Conservation (phyloP, 805 yeast species). For the Barnettozyma vustinii region DNA sequence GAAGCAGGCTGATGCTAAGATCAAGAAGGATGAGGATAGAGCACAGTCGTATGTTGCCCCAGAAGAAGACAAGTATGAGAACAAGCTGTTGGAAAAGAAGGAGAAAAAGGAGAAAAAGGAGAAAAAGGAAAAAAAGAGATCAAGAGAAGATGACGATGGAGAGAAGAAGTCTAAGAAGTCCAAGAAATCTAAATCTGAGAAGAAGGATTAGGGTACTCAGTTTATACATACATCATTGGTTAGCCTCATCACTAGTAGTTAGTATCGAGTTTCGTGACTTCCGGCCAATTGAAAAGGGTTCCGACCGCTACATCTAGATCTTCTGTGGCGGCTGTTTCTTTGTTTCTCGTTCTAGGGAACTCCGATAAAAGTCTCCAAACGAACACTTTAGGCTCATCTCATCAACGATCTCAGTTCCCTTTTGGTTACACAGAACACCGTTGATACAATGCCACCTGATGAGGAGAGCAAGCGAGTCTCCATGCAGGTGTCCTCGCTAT, state of each 20-base stretch:
- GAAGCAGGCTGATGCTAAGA: conserved; percentile 67
- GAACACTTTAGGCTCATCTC: too few relatives aligned
- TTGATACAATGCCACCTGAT: conserved; percentile 5
- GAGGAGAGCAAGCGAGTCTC: conserved; percentile 42
- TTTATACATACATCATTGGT: too few relatives aligned
- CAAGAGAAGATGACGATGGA: conserved; percentile 25
- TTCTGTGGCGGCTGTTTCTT: neutral
- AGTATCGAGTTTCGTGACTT: neutral
- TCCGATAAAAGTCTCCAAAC: neutral
- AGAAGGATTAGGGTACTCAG: neutral
- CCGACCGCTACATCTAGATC: neutral
- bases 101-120: conserved; percentile 25
- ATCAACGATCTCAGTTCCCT: neutral
- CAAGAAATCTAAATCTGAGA: conserved; percentile 1
- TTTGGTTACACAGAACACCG: neutral
- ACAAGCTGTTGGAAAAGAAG: conserved; percentile 31
- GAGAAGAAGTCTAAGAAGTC: conserved; percentile 28
- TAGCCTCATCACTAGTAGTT: too few relatives aligned
- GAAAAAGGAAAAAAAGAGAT: conserved; percentile 26
- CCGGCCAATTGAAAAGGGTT: neutral
- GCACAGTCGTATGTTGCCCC: conserved; percentile 83
- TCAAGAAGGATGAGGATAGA: conserved; percentile 61
- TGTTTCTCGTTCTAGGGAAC: neutral
- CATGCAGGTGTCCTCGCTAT: conserved; percentile 48
- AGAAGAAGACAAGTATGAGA: conserved; percentile 57